Evolutionary conservation across 371 early-diverging fungal genomes (phyloP).

Genomic region (Blakeslea trispora): DNA sequence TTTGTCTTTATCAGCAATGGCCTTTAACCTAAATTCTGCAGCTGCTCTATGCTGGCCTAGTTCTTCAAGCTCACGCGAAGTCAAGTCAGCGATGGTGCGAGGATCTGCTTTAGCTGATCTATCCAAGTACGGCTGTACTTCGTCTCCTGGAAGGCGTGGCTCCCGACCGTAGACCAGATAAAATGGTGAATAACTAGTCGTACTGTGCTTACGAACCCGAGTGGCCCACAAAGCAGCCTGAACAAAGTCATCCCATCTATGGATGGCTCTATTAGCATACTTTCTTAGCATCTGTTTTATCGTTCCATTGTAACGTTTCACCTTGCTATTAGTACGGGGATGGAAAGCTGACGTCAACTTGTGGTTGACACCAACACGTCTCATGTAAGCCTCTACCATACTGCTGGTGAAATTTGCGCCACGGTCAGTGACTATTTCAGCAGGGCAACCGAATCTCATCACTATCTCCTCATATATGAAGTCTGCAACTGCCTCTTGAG

Average conservation of each 20-base stretch:
- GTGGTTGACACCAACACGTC: conserved; percentile 6
- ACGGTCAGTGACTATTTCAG: conserved; percentile 26
- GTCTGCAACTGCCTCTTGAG: conserved; percentile 22
- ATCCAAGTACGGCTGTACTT: not conserved
- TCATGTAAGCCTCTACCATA: conserved; percentile 5
- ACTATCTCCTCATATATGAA: conserved; percentile 17
- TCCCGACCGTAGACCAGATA: conserved; percentile 2
- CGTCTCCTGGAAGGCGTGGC: conserved; percentile 14
- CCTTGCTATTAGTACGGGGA: conserved; percentile 29
- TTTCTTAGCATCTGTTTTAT: conserved; percentile 22
- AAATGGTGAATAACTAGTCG: conserved; percentile 12
- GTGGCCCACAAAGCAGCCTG: conserved; percentile 20
- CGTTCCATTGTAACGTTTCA: conserved; percentile 17
- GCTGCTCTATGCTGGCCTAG: not conserved
- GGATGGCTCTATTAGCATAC: conserved; percentile 13
- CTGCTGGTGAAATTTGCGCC: conserved; percentile 22
- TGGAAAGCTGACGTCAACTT: conserved; percentile 28
- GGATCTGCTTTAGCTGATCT: not conserved
- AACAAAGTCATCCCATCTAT: conserved; percentile 24
- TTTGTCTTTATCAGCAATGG: conserved; percentile 1
- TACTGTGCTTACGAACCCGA: conserved; percentile 10
- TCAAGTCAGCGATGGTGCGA: conserved; percentile 1
- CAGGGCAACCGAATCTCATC: conserved; percentile 32
- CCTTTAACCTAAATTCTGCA: not conserved
- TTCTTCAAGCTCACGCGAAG: not conserved